phyloP scores from a whole-genome alignment of 148 eudicot genomes.

The Vaccinium vitisidaea region DNA sequence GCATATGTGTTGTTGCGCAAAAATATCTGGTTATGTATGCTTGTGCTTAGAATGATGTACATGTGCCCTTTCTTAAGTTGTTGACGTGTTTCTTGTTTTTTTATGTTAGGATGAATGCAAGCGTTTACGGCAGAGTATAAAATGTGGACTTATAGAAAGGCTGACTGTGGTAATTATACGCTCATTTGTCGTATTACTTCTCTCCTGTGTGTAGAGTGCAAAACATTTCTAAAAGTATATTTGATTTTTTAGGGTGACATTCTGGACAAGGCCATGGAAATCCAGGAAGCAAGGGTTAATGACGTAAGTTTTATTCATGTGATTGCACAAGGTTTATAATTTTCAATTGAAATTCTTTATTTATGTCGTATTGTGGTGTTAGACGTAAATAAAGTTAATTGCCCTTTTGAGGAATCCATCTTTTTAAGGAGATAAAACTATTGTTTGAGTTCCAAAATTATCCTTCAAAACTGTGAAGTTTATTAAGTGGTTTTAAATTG shows the following conservation, averaged over 20 bases:
- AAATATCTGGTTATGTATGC: not conserved
- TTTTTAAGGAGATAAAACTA: too few species aligned
- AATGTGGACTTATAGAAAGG: constrained; percentile 81
- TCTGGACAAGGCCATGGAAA: constrained; percentile 84
- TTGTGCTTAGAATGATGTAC: not conserved
- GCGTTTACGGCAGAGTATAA: constrained; percentile 94
- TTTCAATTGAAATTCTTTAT: not conserved
- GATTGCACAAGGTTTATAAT: not conserved
- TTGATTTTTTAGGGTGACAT: constrained; percentile 74
- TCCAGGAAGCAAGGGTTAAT: constrained; percentile 76
- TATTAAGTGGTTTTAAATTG: too few species aligned
- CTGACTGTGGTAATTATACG: constrained; percentile 76
- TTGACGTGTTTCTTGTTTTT: constrained; percentile 28
- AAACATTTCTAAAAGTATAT: constrained; percentile 11
- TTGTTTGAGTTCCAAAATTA: too few species aligned
- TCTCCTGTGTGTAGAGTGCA: not conserved
- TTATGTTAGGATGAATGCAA: constrained; percentile 87
- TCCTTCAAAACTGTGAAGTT: too few species aligned
- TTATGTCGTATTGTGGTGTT: not conserved
- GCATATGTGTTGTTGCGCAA: not conserved
- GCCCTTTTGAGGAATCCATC: too few species aligned
- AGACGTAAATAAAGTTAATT: not conserved
- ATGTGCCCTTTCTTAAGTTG: constrained; percentile 12
- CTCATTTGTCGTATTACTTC: not conserved
- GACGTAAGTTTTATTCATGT: constrained; percentile 61